Percentiles rank a stretch among this genome's conserved stretches.
These are phyloP conservation scores for Pezicula radicicola DNA, from an alignment of 2,329 filamentous ascomycete species.

Conservation along the genomic window DNA sequence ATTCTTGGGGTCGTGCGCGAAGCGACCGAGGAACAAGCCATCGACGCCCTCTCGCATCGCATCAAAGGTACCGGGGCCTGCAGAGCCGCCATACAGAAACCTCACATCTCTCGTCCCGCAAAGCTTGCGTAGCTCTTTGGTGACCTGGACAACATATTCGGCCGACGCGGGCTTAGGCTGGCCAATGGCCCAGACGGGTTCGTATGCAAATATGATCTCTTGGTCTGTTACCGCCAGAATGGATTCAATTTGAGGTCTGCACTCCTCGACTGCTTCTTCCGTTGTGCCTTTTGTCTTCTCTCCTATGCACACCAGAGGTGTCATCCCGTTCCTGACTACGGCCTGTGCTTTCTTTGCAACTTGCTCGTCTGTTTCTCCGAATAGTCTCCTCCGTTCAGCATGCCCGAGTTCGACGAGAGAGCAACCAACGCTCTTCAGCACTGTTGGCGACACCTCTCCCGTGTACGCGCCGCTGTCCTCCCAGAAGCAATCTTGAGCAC, in stretches of 20 bases:
- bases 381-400: constrained; percentile 70
- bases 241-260: constrained; percentile 60
- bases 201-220: constrained; percentile 77
- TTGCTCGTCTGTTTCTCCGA: constrained; percentile 69
- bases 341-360: constrained; percentile 69
- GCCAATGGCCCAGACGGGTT: constrained; percentile 88
- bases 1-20: constrained; percentile 72
- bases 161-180: constrained; percentile 67
- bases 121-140: constrained; percentile 35
- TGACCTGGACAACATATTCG: constrained; percentile 68
- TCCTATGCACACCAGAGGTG: constrained; percentile 78
- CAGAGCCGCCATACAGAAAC: constrained; percentile 80
- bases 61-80: constrained; percentile 73
- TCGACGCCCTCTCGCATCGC: constrained; percentile 68
- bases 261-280: constrained; percentile 61
- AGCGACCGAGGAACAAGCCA: constrained; percentile 77
- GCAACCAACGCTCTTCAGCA: constrained; percentile 65
- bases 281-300: constrained; percentile 56
- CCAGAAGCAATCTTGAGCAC: constrained; percentile 74
- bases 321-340: constrained; percentile 64
- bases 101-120: constrained; percentile 61
- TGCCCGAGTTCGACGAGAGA: constrained; percentile 77
- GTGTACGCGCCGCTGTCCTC: constrained; percentile 72
- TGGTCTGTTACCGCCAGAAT: constrained; percentile 59
- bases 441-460: constrained; percentile 70